These are phyloP conservation scores for Puccinia novopanici DNA, from an alignment of 1,284 basidiomycete species.

Conservation along the genomic window DNA sequence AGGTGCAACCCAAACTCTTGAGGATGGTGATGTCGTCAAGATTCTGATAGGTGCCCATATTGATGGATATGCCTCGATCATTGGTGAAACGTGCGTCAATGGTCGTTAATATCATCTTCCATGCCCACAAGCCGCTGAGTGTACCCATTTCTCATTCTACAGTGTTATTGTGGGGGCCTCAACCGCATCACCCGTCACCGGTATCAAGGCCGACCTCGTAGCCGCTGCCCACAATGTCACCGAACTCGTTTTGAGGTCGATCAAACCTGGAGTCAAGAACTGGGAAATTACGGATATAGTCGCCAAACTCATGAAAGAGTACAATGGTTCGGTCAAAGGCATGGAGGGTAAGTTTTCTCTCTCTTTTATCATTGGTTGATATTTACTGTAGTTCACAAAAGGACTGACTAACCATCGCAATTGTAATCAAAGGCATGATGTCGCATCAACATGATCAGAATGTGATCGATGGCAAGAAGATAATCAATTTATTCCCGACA, in stretches of 20 bases:
- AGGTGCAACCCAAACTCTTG: constrained; percentile 74
- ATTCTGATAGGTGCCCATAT: constrained; percentile 94
- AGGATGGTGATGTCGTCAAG: constrained; percentile 91
- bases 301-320: constrained; percentile 65
- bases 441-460: constrained; percentile 89
- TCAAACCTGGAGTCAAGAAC: constrained; percentile 74
- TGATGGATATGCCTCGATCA: constrained; percentile 82
- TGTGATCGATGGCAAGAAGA: constrained; percentile 94
- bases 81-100: constrained; percentile 72
- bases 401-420: background rate
- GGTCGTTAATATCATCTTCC: background rate
- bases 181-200: constrained; percentile 73
- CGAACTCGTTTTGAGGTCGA: constrained; percentile 70
- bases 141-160: background rate
- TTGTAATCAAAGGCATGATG: constrained; percentile 65
- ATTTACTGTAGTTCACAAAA: background rate
- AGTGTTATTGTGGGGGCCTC: constrained; percentile 75
- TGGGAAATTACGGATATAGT: constrained; percentile 90
- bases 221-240: constrained; percentile 90
- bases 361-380: background rate
- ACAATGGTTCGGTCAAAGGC: constrained; percentile 54
- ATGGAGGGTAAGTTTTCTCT: constrained; percentile 40
- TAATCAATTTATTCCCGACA: constrained; percentile 84
- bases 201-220: constrained; percentile 82
- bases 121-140: background rate